phyloP scores from a whole-genome alignment of 2,329 filamentous ascomycete species.

The Colletotrichum liaoningense region DNA sequence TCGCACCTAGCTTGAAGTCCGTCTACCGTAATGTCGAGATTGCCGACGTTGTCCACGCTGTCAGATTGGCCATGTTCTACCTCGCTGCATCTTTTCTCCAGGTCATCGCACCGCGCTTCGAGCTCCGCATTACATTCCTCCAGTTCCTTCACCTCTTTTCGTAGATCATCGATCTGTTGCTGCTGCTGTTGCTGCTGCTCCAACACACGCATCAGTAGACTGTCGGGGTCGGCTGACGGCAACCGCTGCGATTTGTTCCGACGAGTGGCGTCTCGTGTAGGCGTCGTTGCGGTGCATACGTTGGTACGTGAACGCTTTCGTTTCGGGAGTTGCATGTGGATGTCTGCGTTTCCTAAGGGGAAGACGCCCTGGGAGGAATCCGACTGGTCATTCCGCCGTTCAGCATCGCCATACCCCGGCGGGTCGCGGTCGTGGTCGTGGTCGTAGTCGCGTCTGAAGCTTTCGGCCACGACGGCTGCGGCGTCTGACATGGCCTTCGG shows the following conservation, averaged over 20 bases:
- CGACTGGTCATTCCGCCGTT: background rate
- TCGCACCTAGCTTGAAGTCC: background rate
- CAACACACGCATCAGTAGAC: background rate
- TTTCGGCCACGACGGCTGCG: background rate
- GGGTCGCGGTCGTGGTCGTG: background rate
- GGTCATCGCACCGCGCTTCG: background rate
- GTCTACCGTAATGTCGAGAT: background rate
- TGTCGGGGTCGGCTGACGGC: background rate
- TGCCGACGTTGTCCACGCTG: background rate
- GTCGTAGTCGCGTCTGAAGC: too few relatives aligned
- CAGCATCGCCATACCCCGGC: slow-evolving; percentile 4
- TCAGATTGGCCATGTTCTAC: background rate
- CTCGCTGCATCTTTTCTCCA: background rate
- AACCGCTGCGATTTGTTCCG: background rate
- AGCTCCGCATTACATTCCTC: background rate
- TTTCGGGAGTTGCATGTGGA: background rate
- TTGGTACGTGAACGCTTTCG: background rate
- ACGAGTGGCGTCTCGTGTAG: background rate
- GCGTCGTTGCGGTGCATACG: slow-evolving; percentile 3
- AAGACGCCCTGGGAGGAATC: background rate
- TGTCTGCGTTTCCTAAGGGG: background rate
- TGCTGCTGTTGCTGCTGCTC: background rate
- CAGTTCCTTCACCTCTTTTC: background rate
- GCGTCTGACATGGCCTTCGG: background rate
- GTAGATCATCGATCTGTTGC: background rate